Evolutionary conservation across 2,329 filamentous ascomycete species (phyloP).

Genomic region (Trichoderma sp.): DNA sequence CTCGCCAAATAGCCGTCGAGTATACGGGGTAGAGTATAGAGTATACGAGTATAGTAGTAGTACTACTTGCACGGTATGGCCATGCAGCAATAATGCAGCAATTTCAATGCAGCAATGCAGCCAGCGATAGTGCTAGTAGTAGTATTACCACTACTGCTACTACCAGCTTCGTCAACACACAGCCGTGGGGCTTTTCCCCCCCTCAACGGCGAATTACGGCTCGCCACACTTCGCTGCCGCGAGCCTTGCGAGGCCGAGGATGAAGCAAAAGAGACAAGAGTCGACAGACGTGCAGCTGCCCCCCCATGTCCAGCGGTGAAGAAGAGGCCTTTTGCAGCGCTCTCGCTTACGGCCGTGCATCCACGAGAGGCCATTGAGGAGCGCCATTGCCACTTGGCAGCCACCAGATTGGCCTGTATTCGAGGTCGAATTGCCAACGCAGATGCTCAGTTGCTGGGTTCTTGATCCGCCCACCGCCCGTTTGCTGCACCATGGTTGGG

Average conservation of each 20-base stretch:
- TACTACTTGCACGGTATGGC: neutral
- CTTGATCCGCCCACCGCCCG: neutral
- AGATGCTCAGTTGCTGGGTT: neutral
- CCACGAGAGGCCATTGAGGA: neutral
- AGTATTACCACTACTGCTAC: too few species aligned
- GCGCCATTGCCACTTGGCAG: neutral
- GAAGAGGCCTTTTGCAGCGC: neutral
- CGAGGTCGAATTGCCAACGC: neutral
- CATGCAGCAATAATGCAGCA: neutral
- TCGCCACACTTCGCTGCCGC: conserved; percentile 15
- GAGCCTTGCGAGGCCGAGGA: conserved; percentile 5
- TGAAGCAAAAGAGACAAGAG: neutral
- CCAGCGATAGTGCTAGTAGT: too few species aligned
- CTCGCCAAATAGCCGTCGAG: neutral
- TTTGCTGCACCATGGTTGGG: neutral
- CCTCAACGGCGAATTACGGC: conserved; percentile 17
- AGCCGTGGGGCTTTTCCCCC: neutral
- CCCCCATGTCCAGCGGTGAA: conserved; percentile 11
- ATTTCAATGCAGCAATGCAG: too few species aligned
- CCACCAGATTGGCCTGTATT: neutral
- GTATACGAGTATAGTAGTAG: too few species aligned
- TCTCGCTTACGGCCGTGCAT: conserved; percentile 7
- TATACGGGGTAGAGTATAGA: too few species aligned
- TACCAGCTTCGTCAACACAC: too few species aligned
- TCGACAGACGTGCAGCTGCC: neutral